A percentile compares a stretch with the other conserved stretches of the same genome.
Conservation (phyloP, 305 asterid genomes). For the Rubia occidens region DNA sequence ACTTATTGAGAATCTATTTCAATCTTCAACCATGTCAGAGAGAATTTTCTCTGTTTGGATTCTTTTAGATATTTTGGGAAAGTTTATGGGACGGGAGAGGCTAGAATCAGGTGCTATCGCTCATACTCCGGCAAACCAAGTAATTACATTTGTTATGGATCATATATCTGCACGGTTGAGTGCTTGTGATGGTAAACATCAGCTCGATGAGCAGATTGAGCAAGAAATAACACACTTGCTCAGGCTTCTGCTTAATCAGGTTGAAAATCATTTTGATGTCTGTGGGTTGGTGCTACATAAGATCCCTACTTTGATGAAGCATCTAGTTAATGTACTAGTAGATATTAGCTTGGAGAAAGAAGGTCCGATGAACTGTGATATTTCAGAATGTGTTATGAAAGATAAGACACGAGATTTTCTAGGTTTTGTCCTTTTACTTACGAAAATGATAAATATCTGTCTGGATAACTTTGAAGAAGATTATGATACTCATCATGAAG, state of each 20-base stretch:
- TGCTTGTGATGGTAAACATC: slow-evolving; percentile 24
- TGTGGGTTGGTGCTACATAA: slow-evolving; percentile 40
- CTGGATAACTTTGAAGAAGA: slow-evolving; percentile 37
- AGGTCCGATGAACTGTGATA: slow-evolving; percentile 19
- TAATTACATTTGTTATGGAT: slow-evolving; percentile 42
- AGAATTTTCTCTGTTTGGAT: slow-evolving; percentile 40
- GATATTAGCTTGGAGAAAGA: slow-evolving; percentile 24
- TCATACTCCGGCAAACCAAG: slow-evolving; percentile 32
- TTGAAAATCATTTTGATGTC: slow-evolving; percentile 39
- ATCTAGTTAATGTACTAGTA: slow-evolving; percentile 31
- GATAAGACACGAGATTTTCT: slow-evolving; percentile 21
- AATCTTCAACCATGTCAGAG: slow-evolving; percentile 33
- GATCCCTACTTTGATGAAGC: slow-evolving; percentile 35
- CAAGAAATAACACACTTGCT: slow-evolving; percentile 55
- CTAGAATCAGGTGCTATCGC: slow-evolving; percentile 33
- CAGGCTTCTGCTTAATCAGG: slow-evolving; percentile 35
- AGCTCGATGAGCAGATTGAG: slow-evolving; percentile 28
- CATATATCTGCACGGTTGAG: slow-evolving; percentile 33
- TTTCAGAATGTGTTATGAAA: slow-evolving; percentile 21
- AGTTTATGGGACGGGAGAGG: slow-evolving; percentile 44
- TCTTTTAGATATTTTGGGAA: slow-evolving; percentile 46
- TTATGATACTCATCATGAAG: slow-evolving; percentile 28
- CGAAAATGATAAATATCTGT: slow-evolving; percentile 43
- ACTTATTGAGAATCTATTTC: slow-evolving; percentile 28
- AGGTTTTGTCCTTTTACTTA: slow-evolving; percentile 35